phyloP scores from a whole-genome alignment of 2,329 filamentous ascomycete genomes.

The Pestalotiopsis sp. region DNA sequence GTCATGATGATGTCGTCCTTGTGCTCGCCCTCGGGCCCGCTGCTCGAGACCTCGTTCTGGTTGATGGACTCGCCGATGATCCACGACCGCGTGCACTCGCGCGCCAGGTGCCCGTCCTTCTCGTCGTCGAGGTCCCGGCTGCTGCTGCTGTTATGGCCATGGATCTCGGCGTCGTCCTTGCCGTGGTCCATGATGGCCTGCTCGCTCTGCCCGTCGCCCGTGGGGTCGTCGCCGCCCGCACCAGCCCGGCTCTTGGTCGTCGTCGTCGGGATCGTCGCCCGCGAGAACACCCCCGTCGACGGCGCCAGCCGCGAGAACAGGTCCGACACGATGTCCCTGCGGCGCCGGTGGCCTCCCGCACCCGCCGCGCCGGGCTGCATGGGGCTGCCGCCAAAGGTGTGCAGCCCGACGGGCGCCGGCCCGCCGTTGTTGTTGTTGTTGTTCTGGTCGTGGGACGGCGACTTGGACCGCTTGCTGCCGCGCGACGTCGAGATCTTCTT shows the following conservation, averaged over 20 bases:
- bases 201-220: not conserved
- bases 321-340: not conserved
- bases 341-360: not conserved
- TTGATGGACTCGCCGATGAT: slow-evolving; percentile 11
- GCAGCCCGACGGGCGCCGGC: slow-evolving; percentile 4
- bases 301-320: not conserved
- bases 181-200: not conserved
- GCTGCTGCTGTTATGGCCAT: not conserved
- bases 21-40: not conserved
- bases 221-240: not conserved
- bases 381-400: slow-evolving; percentile 3
- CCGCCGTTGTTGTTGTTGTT: not conserved
- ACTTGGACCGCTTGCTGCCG: slow-evolving; percentile 10
- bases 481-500: slow-evolving; percentile 9
- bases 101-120: not conserved
- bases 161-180: not conserved
- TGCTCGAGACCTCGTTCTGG: not conserved
- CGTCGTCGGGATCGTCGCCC: not conserved
- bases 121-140: not conserved
- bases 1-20: slow-evolving; percentile 10
- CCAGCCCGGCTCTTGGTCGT: not conserved
- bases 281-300: not conserved
- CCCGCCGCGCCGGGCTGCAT: not conserved
- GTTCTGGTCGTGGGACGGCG: not conserved
- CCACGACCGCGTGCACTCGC: slow-evolving; percentile 14